Percentiles rank a stretch among this genome's conserved stretches.
Evolutionary conservation across 257 asterid genomes (phyloP).

Genomic region (Nyctanthes arbortristis): DNA sequence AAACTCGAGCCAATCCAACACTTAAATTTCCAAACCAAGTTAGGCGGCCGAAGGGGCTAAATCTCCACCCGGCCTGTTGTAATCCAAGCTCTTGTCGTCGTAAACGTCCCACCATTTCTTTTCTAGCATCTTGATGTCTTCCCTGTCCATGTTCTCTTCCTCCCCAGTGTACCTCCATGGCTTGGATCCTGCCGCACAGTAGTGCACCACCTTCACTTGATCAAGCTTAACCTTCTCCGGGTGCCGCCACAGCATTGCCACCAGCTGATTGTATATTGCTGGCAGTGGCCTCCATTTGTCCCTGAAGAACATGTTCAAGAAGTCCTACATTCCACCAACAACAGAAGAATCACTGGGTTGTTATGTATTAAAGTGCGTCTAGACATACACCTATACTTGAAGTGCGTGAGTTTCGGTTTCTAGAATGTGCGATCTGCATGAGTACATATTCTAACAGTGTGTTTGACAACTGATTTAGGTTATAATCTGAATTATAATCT

Average conservation of each 20-base stretch:
- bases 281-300: conserved; percentile 40
- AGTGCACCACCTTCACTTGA: conserved; percentile 51
- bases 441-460: too few relatives aligned
- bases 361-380: too few relatives aligned
- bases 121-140: conserved; percentile 48
- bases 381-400: background rate
- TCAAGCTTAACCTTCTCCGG: conserved; percentile 50
- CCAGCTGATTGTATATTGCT: conserved; percentile 38
- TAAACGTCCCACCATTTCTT: conserved; percentile 58
- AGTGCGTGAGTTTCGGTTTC: too few relatives aligned
- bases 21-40: too few relatives aligned
- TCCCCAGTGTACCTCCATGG: conserved; percentile 56
- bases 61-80: background rate
- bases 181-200: conserved; percentile 58
- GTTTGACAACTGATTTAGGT: too few relatives aligned
- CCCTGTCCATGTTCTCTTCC: conserved; percentile 53
- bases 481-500: too few relatives aligned
- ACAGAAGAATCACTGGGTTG: background rate
- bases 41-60: background rate
- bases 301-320: conserved; percentile 52
- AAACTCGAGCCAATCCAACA: too few relatives aligned
- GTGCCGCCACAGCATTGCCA: conserved; percentile 63
- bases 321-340: conserved; percentile 36
- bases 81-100: conserved; percentile 39
- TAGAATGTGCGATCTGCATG: too few relatives aligned